phyloP scores from a whole-genome alignment of 768 basidiomycete species.

The Amanita muscaria region DNA sequence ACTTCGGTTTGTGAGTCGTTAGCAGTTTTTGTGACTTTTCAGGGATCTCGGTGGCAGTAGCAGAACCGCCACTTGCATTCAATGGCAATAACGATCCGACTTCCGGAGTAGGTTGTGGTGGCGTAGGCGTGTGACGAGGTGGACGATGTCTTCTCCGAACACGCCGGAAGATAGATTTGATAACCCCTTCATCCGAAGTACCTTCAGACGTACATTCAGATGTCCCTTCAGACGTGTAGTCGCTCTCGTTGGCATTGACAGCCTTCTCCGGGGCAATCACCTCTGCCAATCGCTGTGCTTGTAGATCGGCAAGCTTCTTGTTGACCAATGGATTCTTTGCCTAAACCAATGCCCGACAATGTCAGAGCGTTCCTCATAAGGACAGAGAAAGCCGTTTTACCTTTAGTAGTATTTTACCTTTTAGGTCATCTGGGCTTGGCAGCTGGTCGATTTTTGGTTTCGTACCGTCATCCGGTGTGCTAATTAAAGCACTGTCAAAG shows the following conservation, averaged over 20 bases:
- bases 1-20: slow-evolving; percentile 43
- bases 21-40: not conserved
- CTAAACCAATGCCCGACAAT: slow-evolving; percentile 22
- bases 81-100: too few species aligned
- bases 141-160: slow-evolving; percentile 18
- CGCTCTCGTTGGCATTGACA: slow-evolving; percentile 22
- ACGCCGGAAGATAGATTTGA: slow-evolving; percentile 30
- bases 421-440: slow-evolving; percentile 86
- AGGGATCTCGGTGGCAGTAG: not conserved
- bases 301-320: slow-evolving; percentile 10
- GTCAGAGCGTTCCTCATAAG: not conserved
- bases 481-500: slow-evolving; percentile 34
- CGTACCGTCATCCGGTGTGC: slow-evolving; percentile 26
- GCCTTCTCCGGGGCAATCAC: slow-evolving; percentile 1
- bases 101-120: not conserved
- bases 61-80: not conserved
- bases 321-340: slow-evolving; percentile 67
- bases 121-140: not conserved
- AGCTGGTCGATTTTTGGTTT: slow-evolving; percentile 42
- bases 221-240: slow-evolving; percentile 19
- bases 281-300: slow-evolving; percentile 3
- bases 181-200: slow-evolving; percentile 23
- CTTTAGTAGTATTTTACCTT: slow-evolving; percentile 77
- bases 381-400: slow-evolving; percentile 23
- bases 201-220: not conserved